Evolutionary conservation across 2,329 filamentous ascomycete genomes (phyloP), one percentile per base, ranked within the genome.

Genomic region (Onygenales sp.): DNA sequence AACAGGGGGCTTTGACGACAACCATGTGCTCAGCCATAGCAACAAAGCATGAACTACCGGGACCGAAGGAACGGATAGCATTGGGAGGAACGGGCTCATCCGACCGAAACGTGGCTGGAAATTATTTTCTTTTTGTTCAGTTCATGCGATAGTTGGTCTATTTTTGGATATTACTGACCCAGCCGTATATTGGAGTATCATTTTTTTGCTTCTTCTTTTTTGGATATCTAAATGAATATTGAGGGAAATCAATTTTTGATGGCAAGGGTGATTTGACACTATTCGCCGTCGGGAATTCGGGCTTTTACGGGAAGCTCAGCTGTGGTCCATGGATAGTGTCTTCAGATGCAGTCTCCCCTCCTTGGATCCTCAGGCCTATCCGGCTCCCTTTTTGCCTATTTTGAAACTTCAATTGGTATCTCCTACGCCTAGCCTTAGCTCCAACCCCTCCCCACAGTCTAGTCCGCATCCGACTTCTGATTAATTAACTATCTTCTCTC

Each of bases 41-140:
- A 36, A 33, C 46, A n/a, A 11, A n/a, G 33, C 14, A 36, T 32
- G 45, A 49, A 21, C 46, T 50, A 34, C 34, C 55, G 55, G 55
- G 53, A 57, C 44, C 36, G 46, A 37, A 53, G 55, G 55, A 55
- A 57, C 51, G 52, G 55, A 53, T 53, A 53, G 52, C 55, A 57
- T 52, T 50, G 33, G 37, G 45, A 45, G 46, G 10, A 43, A 48
- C 43, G 27, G 51, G 40, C 8, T 32, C 39, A 17, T 13, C 39
- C 17, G 9, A 43, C 39, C 42, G 49, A 43, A 51, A 51, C 49
- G 39, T 51, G 49, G 37, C 49, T 42, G 39, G 49, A 43, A 33
- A 32, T 52, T 42, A 10, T 44, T 52, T 52, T 46, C 33, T 52
- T 52, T 52, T 44, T 52, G 32, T 42, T 36, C 13, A 37, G 40